A percentile compares a stretch with the other conserved stretches of the same genome.
These are phyloP conservation scores for Tetrapisispora namnaoensis DNA, from an alignment of 805 yeast genomes.

Conservation along the genomic window DNA sequence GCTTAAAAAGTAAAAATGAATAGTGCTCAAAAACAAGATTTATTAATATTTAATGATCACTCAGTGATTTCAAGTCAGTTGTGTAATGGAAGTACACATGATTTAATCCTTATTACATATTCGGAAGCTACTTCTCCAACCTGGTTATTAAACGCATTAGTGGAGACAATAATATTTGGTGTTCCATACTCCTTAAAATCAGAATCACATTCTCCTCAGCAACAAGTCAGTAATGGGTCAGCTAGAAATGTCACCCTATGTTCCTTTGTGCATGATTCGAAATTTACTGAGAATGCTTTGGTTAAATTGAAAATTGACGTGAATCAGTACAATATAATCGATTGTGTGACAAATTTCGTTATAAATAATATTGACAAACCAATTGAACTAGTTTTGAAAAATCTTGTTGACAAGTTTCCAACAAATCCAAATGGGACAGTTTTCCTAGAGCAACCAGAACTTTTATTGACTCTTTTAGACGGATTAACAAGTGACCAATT, in stretches of 20 bases:
- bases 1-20: background rate
- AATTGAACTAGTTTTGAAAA: conserved; percentile 65
- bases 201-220: conserved; percentile 18
- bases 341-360: conserved; percentile 40
- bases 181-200: conserved; percentile 33
- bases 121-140: conserved; percentile 48
- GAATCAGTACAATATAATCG: conserved; percentile 30
- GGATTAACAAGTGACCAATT: conserved; percentile 22
- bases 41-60: conserved; percentile 42
- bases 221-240: conserved; percentile 2
- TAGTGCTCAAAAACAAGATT: conserved; percentile 45
- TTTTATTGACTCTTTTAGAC: conserved; percentile 20
- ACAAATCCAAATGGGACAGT: conserved; percentile 23
- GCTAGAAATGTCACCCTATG: conserved; percentile 18
- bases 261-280: conserved; percentile 21
- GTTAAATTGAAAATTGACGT: conserved; percentile 12
- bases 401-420: conserved; percentile 52
- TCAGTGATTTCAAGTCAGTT: conserved; percentile 31
- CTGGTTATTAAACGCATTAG: conserved; percentile 50
- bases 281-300: conserved; percentile 13
- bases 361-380: conserved; percentile 41
- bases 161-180: conserved; percentile 43
- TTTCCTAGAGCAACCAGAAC: conserved; percentile 27
- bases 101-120: conserved; percentile 32
- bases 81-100: conserved; percentile 11